phyloP scores from a whole-genome alignment of 495 filamentous ascomycete species.

The Copromyces sp. region DNA sequence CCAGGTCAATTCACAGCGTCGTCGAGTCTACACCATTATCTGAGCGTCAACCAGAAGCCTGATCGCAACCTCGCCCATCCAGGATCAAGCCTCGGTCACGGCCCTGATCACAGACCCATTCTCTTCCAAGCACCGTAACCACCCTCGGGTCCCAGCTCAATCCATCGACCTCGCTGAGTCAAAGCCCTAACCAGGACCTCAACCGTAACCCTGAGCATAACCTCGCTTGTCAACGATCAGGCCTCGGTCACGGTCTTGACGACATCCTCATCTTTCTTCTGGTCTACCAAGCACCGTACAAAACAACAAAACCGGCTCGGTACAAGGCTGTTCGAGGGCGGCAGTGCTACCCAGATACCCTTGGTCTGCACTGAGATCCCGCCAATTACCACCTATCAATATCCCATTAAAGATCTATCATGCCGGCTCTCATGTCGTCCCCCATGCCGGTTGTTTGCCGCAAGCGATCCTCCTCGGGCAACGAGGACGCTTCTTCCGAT shows the following conservation, averaged over 20 bases:
- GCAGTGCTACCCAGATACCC: neutral
- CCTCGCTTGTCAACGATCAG: constrained; percentile 75
- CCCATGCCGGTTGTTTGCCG: neutral
- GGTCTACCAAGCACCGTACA: neutral
- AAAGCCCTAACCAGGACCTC: constrained; percentile 30
- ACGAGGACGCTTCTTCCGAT: neutral
- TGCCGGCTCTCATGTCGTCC: neutral
- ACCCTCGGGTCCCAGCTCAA: constrained; percentile 16
- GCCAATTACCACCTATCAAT: neutral
- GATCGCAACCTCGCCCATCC: constrained; percentile 81
- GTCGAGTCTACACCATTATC: constrained; percentile 16
- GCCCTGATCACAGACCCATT: constrained; percentile 81
- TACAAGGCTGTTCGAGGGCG: neutral
- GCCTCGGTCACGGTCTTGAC: constrained; percentile 48
- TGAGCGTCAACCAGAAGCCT: constrained; percentile 53
- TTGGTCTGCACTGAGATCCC: neutral
- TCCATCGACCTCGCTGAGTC: constrained; percentile 16
- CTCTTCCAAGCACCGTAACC: constrained; percentile 41
- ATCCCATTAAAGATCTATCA: neutral
- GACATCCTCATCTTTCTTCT: neutral
- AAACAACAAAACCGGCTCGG: neutral
- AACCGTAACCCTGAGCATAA: constrained; percentile 65
- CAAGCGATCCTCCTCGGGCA: neutral
- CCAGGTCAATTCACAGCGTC: constrained; percentile 14
- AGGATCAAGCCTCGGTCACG: constrained; percentile 68